Percentiles rank a stretch among this genome's conserved stretches.
Conservation (phyloP, 2,329 filamentous ascomycete genomes). For the Chrysoporthe deuterocubensis region DNA sequence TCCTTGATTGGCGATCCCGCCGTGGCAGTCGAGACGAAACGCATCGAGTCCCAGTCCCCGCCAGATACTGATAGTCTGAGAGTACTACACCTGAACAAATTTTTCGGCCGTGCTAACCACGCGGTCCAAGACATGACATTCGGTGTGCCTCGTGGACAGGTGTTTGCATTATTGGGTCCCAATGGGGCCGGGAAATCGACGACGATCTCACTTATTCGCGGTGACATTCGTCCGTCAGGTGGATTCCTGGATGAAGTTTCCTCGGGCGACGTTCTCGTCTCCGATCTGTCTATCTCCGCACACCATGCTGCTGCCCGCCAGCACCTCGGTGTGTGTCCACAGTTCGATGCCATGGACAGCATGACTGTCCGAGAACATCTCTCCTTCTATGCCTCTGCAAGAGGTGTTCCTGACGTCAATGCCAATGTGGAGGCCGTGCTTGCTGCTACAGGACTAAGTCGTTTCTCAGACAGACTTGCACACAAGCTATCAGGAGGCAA, state of each 20-base stretch:
- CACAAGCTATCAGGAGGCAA: constrained; percentile 85
- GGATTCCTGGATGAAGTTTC: neutral
- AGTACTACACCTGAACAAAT: constrained; percentile 80
- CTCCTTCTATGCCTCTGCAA: constrained; percentile 82
- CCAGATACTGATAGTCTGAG: constrained; percentile 67
- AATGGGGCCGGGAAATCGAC: constrained; percentile 93
- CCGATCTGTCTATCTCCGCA: constrained; percentile 74
- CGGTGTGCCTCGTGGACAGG: constrained; percentile 76
- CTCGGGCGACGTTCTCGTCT: constrained; percentile 76
- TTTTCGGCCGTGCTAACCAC: constrained; percentile 58
- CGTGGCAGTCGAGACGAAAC: constrained; percentile 65
- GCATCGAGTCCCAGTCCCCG: constrained; percentile 58
- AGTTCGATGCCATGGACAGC: constrained; percentile 83
- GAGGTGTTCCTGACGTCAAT: constrained; percentile 75
- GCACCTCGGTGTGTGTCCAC: constrained; percentile 89
- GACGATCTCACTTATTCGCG: constrained; percentile 85
- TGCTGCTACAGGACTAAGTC: constrained; percentile 75
- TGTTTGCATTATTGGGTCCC: constrained; percentile 87
- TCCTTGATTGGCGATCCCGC: constrained; percentile 56
- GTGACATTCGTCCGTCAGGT: constrained; percentile 81
- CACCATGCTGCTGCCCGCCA: constrained; percentile 73
- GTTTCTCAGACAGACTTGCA: constrained; percentile 76
- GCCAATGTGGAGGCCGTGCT: constrained; percentile 80
- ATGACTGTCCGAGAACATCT: constrained; percentile 91
- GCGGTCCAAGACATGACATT: constrained; percentile 85